A percentile compares a stretch with the other conserved stretches of the same genome.
phyloP scores from a whole-genome alignment of 2,329 filamentous ascomycete genomes.

The Coniochaeta hoffmannii region DNA sequence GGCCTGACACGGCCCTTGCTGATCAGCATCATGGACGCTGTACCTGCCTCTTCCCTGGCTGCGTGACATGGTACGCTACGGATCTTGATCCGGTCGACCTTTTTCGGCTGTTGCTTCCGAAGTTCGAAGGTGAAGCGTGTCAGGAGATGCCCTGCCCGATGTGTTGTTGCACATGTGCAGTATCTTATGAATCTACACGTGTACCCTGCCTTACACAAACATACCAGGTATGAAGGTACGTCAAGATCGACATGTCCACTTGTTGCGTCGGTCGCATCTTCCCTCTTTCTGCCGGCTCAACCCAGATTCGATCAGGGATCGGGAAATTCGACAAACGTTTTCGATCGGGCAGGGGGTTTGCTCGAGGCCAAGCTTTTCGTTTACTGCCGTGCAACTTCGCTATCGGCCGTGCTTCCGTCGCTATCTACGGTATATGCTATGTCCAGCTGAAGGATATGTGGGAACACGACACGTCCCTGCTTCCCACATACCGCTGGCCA shows the following conservation, averaged over 20 bases:
- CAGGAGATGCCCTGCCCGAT: too few relatives aligned
- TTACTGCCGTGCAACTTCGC: neutral
- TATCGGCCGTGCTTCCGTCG: neutral
- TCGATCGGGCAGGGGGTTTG: neutral
- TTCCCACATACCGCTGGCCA: neutral
- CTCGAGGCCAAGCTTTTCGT: conserved; percentile 1
- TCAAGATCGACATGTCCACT: neutral
- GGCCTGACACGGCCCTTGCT: neutral
- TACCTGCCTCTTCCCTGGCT: neutral
- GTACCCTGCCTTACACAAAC: too few relatives aligned
- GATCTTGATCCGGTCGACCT: neutral
- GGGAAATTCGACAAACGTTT: neutral
- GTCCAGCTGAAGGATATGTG: neutral
- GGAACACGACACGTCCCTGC: neutral
- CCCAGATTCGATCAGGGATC: neutral
- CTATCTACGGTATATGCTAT: neutral
- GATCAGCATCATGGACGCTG: neutral
- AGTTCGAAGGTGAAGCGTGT: neutral
- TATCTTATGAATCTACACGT: too few relatives aligned
- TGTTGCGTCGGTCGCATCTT: conserved; percentile 1
- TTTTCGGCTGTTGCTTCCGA: neutral
- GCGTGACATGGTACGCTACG: neutral
- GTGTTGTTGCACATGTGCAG: neutral
- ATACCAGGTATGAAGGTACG: neutral
- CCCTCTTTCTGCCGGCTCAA: neutral